These are phyloP conservation scores for Fusarium poae DNA, from an alignment of 2,329 filamentous ascomycete species.

Conservation along the genomic window DNA sequence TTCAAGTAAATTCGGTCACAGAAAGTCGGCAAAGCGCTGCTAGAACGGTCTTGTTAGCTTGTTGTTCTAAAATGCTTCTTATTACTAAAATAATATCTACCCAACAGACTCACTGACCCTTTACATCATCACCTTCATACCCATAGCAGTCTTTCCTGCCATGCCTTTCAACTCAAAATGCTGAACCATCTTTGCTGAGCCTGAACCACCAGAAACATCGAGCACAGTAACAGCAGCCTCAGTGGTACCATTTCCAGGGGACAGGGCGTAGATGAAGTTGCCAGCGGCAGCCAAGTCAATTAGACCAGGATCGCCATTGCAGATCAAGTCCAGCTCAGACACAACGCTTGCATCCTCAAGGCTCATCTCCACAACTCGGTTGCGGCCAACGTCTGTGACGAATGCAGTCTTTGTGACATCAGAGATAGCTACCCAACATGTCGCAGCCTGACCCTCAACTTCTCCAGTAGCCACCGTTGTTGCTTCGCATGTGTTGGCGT, in stretches of 20 bases:
- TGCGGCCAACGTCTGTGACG: slow-evolving; percentile 67
- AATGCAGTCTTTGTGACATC: slow-evolving; percentile 64
- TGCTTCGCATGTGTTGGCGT: slow-evolving; percentile 50
- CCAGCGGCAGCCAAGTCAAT: slow-evolving; percentile 68
- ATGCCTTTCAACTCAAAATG: slow-evolving; percentile 49
- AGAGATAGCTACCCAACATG: slow-evolving; percentile 70
- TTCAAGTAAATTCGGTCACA: too few species aligned
- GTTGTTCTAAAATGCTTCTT: background rate
- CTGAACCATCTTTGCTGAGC: slow-evolving; percentile 50
- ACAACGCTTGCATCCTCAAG: slow-evolving; percentile 62
- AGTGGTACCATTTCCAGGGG: slow-evolving; percentile 63
- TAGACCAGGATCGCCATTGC: slow-evolving; percentile 64
- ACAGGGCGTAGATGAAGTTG: slow-evolving; percentile 68
- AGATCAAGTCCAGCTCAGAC: slow-evolving; percentile 56
- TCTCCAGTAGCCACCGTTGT: slow-evolving; percentile 54
- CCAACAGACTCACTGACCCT: background rate
- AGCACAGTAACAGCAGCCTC: slow-evolving; percentile 56
- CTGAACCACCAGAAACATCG: slow-evolving; percentile 45
- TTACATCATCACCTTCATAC: slow-evolving; percentile 19
- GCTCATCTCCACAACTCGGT: slow-evolving; percentile 70
- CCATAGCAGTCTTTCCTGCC: slow-evolving; percentile 18
- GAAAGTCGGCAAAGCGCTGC: too few species aligned
- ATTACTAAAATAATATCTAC: background rate
- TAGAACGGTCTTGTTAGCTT: background rate
- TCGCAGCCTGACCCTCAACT: slow-evolving; percentile 65